Evolutionary conservation across 768 basidiomycete species (phyloP).

Genomic region (Xerocomellus dryophilus): DNA sequence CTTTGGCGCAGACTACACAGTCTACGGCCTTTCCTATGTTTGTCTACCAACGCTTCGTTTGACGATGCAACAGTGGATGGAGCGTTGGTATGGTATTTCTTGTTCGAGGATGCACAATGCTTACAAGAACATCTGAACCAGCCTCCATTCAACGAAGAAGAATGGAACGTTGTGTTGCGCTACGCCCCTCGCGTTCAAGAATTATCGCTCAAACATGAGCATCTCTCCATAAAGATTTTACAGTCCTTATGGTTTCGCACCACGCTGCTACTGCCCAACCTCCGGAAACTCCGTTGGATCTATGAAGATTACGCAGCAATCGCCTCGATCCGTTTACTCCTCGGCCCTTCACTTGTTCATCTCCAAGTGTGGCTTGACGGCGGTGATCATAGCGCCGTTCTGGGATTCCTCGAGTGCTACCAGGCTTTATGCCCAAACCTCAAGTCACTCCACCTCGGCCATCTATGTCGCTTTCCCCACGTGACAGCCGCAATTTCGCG

Average conservation of each 20-base stretch:
- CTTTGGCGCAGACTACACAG: conserved; percentile 12
- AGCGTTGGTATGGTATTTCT: neutral
- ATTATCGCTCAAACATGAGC: neutral
- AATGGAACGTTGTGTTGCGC: neutral
- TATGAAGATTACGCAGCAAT: neutral
- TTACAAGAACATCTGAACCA: neutral
- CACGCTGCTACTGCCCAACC: conserved; percentile 11
- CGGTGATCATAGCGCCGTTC: neutral
- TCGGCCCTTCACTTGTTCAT: conserved; percentile 7
- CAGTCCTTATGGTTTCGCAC: neutral
- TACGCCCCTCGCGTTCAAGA: conserved; percentile 10
- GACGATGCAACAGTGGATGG: neutral
- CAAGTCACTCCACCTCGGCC: neutral
- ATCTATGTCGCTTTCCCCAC: neutral
- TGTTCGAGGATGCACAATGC: neutral
- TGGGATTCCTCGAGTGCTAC: conserved; percentile 5
- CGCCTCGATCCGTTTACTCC: conserved; percentile 4
- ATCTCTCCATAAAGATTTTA: neutral
- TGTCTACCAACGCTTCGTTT: neutral
- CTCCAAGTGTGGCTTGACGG: neutral
- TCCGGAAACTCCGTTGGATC: neutral
- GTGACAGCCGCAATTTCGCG: conserved; percentile 1
- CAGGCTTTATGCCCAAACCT: conserved; percentile 6
- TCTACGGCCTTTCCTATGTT: conserved; percentile 6
- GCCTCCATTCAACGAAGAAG: conserved; percentile 4